Evolutionary conservation across 2,329 filamentous ascomycete genomes (phyloP).

Genomic region (Colletotrichum tofieldiae): DNA sequence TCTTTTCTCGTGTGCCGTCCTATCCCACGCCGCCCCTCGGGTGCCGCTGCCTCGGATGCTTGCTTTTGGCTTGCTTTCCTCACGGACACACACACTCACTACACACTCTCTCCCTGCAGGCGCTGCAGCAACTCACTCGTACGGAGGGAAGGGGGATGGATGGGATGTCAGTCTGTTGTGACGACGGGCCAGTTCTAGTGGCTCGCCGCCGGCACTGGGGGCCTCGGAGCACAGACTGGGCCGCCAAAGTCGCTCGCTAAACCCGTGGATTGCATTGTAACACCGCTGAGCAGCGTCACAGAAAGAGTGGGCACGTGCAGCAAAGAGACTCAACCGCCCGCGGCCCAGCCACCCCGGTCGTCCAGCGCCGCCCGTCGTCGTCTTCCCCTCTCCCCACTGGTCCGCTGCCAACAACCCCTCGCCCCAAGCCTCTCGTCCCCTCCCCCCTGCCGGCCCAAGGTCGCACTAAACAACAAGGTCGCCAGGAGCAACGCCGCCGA

Average conservation of each 20-base stretch:
- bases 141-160: not conserved
- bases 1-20: not conserved
- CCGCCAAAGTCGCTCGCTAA: constrained; percentile 11
- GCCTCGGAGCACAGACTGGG: not conserved
- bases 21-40: not conserved
- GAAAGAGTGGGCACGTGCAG: constrained; percentile 41
- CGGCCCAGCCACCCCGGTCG: constrained; percentile 14
- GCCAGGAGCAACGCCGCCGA: constrained; percentile 43
- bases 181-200: constrained; percentile 9
- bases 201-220: not conserved
- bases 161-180: not conserved
- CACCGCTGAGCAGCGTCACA: constrained; percentile 31
- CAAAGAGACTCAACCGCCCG: constrained; percentile 24
- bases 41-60: constrained; percentile 20
- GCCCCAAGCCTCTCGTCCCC: constrained; percentile 11
- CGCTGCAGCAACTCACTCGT: not conserved
- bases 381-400: constrained; percentile 14
- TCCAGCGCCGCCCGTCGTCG: not conserved
- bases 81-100: too few species aligned
- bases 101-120: constrained; percentile 29
- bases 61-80: constrained; percentile 25
- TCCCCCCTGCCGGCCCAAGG: constrained; percentile 24
- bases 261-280: not conserved
- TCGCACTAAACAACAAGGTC: constrained; percentile 40
- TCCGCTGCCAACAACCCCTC: constrained; percentile 32